These are phyloP conservation scores for Nicotiana obtusifolia DNA, from an alignment of 257 asterid genomes.

Conservation along the genomic window DNA sequence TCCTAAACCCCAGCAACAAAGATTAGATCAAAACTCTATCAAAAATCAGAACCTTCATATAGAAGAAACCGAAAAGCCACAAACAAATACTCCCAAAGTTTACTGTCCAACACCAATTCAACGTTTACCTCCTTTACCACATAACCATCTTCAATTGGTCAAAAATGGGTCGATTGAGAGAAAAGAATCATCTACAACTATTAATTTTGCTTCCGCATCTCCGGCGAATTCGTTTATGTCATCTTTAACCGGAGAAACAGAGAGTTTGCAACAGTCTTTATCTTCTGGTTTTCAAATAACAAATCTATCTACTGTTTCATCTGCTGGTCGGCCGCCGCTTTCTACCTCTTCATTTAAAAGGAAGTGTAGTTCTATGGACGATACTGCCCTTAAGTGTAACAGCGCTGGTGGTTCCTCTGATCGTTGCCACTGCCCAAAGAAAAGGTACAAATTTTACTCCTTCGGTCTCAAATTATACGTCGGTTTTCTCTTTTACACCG, in stretches of 20 bases:
- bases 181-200: slow-evolving; percentile 68
- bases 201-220: slow-evolving; percentile 39
- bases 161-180: slow-evolving; percentile 36
- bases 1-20: background rate
- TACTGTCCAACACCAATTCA: slow-evolving; percentile 64
- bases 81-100: slow-evolving; percentile 27
- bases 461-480: no score
- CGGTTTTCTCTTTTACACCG: no score
- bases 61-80: slow-evolving; percentile 23
- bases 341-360: slow-evolving; percentile 58
- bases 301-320: slow-evolving; percentile 58
- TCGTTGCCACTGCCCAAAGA: slow-evolving; percentile 78
- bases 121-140: slow-evolving; percentile 77
- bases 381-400: slow-evolving; percentile 33
- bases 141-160: slow-evolving; percentile 42
- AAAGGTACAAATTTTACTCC: slow-evolving; percentile 34
- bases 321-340: slow-evolving; percentile 55
- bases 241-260: slow-evolving; percentile 70
- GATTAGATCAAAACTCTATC: background rate
- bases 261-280: slow-evolving; percentile 55
- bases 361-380: slow-evolving; percentile 64
- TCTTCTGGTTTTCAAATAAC: slow-evolving; percentile 85
- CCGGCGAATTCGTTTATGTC: slow-evolving; percentile 54
- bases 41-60: slow-evolving; percentile 19
- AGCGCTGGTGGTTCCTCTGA: slow-evolving; percentile 57